Base-by-base conservation (phyloP, 2,329 filamentous ascomycete species). In the Aspergillus jensenii region DNA sequence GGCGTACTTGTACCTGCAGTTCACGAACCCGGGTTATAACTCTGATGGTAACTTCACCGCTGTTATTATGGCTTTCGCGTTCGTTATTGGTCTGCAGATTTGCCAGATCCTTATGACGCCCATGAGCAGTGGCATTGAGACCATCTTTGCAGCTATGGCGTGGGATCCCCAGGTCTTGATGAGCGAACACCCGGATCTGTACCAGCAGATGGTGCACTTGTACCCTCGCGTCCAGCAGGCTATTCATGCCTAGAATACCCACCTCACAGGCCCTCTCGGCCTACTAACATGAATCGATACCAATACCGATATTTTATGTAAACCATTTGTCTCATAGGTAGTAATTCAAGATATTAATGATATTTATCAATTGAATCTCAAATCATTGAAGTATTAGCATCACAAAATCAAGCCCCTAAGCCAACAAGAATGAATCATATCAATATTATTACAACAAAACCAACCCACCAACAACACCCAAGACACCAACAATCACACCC, bases 101-200 rank as follows among this genome's bases (percentile, higher is more conserved):
- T 90, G 88, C 72, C 90, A 96, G 73, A 85, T 96, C 62, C 96
- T 97, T 76, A 90, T 93, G 35, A 93, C 90, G 0, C 93, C 93
- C 1, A 81, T 98, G 56, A 88, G 88, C 62, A 93, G 88, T 67
- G 93, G 93, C n/a, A 86, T 96, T 62, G 90, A 96, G 65, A 96
- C 93, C 0, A 90, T 96, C 60, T 97, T 97, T 67, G 91, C 96
- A 0, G 92, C 91, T 2, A 82, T 82, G 73, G 84, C 83, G 2
- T 87, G 84, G 83, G 83, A 86, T 71, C 83, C 84, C 8, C 74
- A 79, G 55, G 89, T 93, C 8, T 78, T 96, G 79, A 88, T 91
- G 71, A 81, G 84, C 43, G 87, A 95, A 56, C 93, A 96, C 73
- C 86, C 87, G 0, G 91, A 96, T 60, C 76, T 98, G 47, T 97